phyloP scores from a whole-genome alignment of 148 eudicot genomes.

The Rhododendron ferrugineum region DNA sequence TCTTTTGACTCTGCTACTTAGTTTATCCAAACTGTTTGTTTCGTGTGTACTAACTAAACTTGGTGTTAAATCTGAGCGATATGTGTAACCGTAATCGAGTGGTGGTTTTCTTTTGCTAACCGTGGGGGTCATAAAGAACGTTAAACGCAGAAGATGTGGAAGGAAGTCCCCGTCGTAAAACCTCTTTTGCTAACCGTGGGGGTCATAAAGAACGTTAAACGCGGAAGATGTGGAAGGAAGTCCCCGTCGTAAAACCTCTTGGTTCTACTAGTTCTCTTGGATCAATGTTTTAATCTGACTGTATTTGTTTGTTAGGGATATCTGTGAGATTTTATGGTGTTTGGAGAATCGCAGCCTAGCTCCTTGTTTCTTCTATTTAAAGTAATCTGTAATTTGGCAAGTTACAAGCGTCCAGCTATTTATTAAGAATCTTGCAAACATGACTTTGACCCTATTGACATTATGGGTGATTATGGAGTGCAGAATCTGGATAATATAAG shows the following conservation, averaged over 20 bases:
- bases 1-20: background rate
- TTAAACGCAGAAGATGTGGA: background rate
- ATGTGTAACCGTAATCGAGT: background rate
- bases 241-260: background rate
- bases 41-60: slow-evolving; percentile 3
- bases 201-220: slow-evolving; percentile 5
- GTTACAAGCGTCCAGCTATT: no score
- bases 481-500: no score
- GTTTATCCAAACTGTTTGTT: background rate
- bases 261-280: background rate
- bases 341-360: no score
- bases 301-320: background rate
- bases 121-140: slow-evolving; percentile 3
- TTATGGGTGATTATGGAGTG: no score
- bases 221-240: background rate
- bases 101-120: slow-evolving; percentile 3
- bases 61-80: background rate
- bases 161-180: background rate
- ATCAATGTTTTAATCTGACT: background rate
- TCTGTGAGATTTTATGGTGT: background rate
- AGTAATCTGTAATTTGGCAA: no score
- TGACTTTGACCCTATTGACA: no score
- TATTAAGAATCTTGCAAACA: no score
- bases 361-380: no score
- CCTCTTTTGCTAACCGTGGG: background rate